Base-by-base conservation (phyloP, 2,329 filamentous ascomycete species). In the Pseudocercospora vitis region DNA sequence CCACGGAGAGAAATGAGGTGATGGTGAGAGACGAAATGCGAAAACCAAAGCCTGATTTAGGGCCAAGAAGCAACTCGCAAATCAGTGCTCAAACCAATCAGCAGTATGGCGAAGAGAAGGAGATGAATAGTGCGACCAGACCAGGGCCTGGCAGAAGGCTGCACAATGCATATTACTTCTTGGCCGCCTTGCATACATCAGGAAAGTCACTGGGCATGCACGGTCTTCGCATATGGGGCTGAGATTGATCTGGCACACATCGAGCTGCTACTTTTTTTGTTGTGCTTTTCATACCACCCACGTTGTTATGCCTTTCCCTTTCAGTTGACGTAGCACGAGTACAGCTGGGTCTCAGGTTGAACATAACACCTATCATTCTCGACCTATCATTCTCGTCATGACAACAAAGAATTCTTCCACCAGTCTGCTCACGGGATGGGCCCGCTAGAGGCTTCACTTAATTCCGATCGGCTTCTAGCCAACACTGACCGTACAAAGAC, bases 151-250 rank as follows among this genome's bases (percentile, higher is more conserved):
- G 23, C 40, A 26, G 23, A 7, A 45, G 24, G 42, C 26, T 11
- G 4, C 14, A 7, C 42, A 14, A 45, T 21, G 42, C 24, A 31
- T 31, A 31, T 24, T 42, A 42, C 37, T 19, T 45, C 24, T 45
- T 45, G 42, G 14, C 42, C 8, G 42, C 26, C 42, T 45, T 19
- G 42, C 16, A 18, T 14, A 45, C 42, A 45, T 31, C n/a, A 45
- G 42, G 42, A 31, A 45, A 19, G n/a, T n/a, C 29, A 16, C 42
- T 14, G 40, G 42, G 24, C 42, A 45, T 31, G 42, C 42, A 45
- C 19, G 42, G 42, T 26, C 8, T 45, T 24, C 42, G 42, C 23
- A 31, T 23, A 31, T 14, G 42, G 24, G 42, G 24, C n/a, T 28
- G 24, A 28, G 37, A 42, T 21, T 42, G 37, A 28, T 31, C 42